Evolutionary conservation across 306 rosid genomes (phyloP).

Genomic region (Castanea crenata): DNA sequence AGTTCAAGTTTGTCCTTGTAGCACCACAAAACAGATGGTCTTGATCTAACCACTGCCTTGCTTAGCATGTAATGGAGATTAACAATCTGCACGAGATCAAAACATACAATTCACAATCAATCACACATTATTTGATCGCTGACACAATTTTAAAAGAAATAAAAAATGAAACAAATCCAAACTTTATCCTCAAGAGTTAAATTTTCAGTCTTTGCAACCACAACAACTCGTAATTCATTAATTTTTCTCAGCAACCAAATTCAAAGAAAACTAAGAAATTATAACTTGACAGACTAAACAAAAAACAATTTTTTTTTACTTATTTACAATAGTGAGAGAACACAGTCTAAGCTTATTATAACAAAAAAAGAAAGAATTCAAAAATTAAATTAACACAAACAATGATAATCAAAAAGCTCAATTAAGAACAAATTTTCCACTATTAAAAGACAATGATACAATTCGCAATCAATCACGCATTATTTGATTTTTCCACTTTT

Average conservation of each 20-base stretch:
- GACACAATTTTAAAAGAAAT: background rate
- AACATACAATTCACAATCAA: background rate
- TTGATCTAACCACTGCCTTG: slow-evolving; percentile 76
- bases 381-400: too few species aligned
- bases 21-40: slow-evolving; percentile 87
- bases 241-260: background rate
- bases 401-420: background rate
- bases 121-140: background rate
- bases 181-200: background rate
- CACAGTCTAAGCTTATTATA: too few species aligned
- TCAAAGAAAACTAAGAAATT: background rate
- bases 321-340: too few species aligned
- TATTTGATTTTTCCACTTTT: background rate
- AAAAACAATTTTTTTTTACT: too few species aligned
- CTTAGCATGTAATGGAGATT: slow-evolving; percentile 86
- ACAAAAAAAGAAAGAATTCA: background rate
- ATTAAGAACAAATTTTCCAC: background rate
- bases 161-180: background rate
- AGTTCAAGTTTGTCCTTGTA: slow-evolving; percentile 89
- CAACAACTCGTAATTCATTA: background rate
- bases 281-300: background rate
- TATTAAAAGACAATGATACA: background rate
- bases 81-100: slow-evolving; percentile 52
- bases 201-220: background rate
- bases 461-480: background rate